Conservation (phyloP, 2,329 filamentous ascomycete genomes). For the Cytospora chrysosperma region DNA sequence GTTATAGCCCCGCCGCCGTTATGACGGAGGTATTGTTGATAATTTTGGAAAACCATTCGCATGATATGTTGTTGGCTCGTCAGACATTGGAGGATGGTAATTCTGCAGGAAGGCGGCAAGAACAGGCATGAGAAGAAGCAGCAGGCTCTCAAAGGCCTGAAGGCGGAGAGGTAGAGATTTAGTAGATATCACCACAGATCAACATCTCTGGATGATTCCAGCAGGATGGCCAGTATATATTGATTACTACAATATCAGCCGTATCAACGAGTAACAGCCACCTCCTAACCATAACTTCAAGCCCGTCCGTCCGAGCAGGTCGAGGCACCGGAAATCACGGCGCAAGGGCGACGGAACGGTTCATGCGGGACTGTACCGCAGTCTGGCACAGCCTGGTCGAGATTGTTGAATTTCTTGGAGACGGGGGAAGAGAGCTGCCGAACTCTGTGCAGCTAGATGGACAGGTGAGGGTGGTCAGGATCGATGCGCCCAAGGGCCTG, state of each 20-base stretch:
- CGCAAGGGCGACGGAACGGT: slow-evolving; percentile 39
- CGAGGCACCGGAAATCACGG: slow-evolving; percentile 33
- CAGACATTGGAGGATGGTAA: background rate
- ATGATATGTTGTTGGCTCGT: background rate
- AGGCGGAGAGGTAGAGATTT: background rate
- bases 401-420: no score
- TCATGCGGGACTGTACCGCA: slow-evolving; percentile 40
- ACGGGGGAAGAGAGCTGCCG: slow-evolving; percentile 11
- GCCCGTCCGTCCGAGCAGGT: slow-evolving; percentile 31
- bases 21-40: background rate
- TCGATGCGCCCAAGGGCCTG: slow-evolving; percentile 17
- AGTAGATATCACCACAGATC: background rate
- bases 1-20: background rate
- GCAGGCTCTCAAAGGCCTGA: background rate
- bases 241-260: background rate
- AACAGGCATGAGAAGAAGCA: background rate
- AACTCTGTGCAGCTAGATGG: slow-evolving; percentile 8
- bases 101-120: background rate
- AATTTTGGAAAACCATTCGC: background rate
- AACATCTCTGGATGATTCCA: background rate
- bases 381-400: slow-evolving; percentile 32
- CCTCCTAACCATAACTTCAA: background rate
- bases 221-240: background rate
- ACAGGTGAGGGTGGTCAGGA: slow-evolving; percentile 9
- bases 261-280: background rate